Evolutionary conservation across 2,329 filamentous ascomycete species (phyloP), one percentile per base, ranked within the genome.

Genomic region (Botrytis porri): DNA sequence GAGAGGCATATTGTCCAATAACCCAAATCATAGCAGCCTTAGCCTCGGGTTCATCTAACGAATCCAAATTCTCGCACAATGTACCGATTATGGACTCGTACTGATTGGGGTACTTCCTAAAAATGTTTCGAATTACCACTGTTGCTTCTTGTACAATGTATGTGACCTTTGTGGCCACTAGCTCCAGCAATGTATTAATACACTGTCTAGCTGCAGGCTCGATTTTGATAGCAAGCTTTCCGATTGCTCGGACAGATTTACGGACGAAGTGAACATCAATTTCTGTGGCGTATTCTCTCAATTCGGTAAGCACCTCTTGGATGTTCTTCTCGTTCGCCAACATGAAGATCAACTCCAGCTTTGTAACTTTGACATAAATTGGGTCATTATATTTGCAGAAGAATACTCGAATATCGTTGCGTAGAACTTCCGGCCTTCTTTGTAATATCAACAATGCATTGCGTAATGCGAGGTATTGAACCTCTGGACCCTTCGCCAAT

Each of bases 371-470:
- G 84, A 99, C 96, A 82, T 98, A 99, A 76, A 99, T 99, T 0
- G 96, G 96, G 80, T 99, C 96, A 82, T 99, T 99, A 84, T 99
- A 99, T 86, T 99, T 99, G 89, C 96, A 99, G 84, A 99, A 99
- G 84, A 99, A 99, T 45, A 99, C 96, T 64, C 96, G 90, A 75
- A 99, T 98, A 82, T 99, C 96, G 82, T 98, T 98, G 76, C 94
- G 90, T 71, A 99, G 84, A 14, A 99, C 95, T 80, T 98, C 96
- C 0, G 96, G 96, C 72, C 95, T 88, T 78, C 95, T 88, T 82
- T 99, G 96, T 70, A 99, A 85, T 77, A 99, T 99, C 22, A 99
- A 86, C 3, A 99, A 87, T 0, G 96, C 96, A 81, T 99, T 99
- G 75, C 96, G 88, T 29, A 99, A 87, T 0, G 96, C 96, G 10